Evolutionary conservation across 1,284 basidiomycete genomes (phyloP).

Genomic region (Sporisorium graminicola): DNA sequence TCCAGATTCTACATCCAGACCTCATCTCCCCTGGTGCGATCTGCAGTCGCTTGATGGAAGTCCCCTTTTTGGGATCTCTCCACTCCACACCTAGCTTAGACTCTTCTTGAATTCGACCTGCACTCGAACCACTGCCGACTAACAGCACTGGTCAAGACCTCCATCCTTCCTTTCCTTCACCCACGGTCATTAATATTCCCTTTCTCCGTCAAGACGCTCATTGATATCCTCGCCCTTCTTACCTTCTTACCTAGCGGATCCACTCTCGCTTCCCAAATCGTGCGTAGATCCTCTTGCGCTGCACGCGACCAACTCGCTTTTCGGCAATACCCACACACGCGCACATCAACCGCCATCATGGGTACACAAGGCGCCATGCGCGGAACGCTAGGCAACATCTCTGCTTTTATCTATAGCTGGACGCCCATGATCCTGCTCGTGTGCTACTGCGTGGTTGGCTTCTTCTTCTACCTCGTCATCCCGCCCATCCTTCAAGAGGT

Average conservation of each 20-base stretch:
- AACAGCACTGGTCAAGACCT: background rate
- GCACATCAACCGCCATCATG: conserved; percentile 9
- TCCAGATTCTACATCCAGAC: background rate
- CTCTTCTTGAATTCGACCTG: background rate
- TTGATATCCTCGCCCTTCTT: too few relatives aligned
- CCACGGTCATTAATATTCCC: background rate
- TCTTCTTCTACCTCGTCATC: conserved; percentile 60
- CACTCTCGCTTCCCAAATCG: too few relatives aligned
- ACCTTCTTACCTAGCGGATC: too few relatives aligned
- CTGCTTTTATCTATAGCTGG: conserved; percentile 54
- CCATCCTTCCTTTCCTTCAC: background rate
- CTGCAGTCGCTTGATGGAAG: background rate
- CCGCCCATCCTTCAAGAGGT: conserved; percentile 52
- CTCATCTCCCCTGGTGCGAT: background rate
- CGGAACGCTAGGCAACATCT: conserved; percentile 28
- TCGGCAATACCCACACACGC: background rate
- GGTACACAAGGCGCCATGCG: conserved; percentile 18
- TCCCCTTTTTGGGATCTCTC: background rate
- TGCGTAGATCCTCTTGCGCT: background rate
- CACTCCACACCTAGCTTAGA: background rate
- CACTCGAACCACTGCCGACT: too few relatives aligned
- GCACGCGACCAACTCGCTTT: background rate
- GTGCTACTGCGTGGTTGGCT: conserved; percentile 37
- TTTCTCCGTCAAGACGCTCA: background rate
- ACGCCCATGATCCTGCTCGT: conserved; percentile 52